Evolutionary conservation across 108 stramenopile genomes (phyloP).

Genomic region (Conticribra weissflogii): DNA sequence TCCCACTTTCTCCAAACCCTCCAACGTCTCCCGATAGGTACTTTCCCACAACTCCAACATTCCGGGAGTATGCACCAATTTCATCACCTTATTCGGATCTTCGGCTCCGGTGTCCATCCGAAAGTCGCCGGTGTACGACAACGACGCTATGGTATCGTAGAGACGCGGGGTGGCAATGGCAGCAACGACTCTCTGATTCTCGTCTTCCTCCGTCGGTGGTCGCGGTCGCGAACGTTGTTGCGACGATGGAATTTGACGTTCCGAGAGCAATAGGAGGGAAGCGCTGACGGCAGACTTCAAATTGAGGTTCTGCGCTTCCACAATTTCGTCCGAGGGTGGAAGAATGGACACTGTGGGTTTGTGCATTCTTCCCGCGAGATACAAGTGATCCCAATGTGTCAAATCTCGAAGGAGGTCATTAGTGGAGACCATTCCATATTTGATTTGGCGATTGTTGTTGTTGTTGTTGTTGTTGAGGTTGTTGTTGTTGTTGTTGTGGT

Average conservation of each 20-base stretch:
- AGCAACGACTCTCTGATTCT: too few species aligned
- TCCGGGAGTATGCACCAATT: constrained; percentile 74
- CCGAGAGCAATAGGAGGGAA: constrained; percentile 58
- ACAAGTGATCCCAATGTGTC: constrained; percentile 71
- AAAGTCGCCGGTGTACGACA: constrained; percentile 86
- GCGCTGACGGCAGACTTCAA: constrained; percentile 67
- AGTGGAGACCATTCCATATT: constrained; percentile 79
- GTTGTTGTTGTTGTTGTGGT: background rate
- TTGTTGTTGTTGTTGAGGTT: background rate
- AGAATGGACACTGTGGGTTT: constrained; percentile 73
- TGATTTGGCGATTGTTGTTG: constrained; percentile 45
- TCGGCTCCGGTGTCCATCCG: constrained; percentile 85
- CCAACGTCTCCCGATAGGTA: constrained; percentile 54
- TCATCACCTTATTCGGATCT: constrained; percentile 78
- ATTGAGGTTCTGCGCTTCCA: constrained; percentile 59
- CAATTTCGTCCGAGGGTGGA: constrained; percentile 41
- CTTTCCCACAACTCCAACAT: constrained; percentile 70
- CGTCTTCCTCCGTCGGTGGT: too few species aligned
- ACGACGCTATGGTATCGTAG: constrained; percentile 59
- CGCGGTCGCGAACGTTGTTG: too few species aligned
- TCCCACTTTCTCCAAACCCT: constrained; percentile 43
- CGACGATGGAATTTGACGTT: too few species aligned
- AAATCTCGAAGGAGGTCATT: constrained; percentile 68
- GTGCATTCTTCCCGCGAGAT: constrained; percentile 84
- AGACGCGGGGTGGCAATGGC: constrained; percentile 33